Evolutionary conservation across 2,329 filamentous ascomycete species (phyloP), one percentile per base, ranked within the genome.

Genomic region (Colletotrichum sp.): DNA sequence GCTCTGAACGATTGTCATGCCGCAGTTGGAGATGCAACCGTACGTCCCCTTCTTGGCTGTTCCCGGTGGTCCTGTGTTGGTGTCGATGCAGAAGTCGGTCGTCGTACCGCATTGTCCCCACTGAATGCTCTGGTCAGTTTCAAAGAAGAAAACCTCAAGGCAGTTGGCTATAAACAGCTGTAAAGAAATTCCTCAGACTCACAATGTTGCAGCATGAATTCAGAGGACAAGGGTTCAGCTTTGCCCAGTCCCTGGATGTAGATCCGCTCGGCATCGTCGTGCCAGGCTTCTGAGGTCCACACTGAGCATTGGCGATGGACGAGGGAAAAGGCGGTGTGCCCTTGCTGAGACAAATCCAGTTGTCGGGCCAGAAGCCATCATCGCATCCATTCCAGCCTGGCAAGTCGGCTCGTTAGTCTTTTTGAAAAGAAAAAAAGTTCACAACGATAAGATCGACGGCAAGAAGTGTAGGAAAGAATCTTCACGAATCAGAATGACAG

Each of bases 41-140:
- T 79, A 79, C 6, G 75, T 79, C 32, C 75, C 78, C 18, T 78
- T 78, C 56, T 69, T 62, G 6, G 75, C 69, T 5, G 79, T 79
- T 24, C 79, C 78, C 3, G 78, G 79, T 12, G 74, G 64, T 7
- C 70, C 73, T 5, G 78, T 81, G n/a, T 77, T 60, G 13, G 62
- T 77, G 7, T 77, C 76, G 18, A 78, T 81, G 79, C 88, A 90
- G 77, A 88, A 89, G n/a, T 87, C 86, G 2, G 78, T 77, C 0
- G 86, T 87, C 2, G 83, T 83, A 8, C 88, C 88, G 26, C 88
- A 89, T 67, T 86, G 82, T 1, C 87, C 88, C 81, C 85, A 87
- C 56, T 60, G 30, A 32, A 16, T 56, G 1, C 21, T 32, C 8
- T 13, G 26, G 26, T 16, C 18, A 21, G 65, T 34, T 18, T 21